Evolutionary conservation across 345 rosid genomes (phyloP), one percentile per base, ranked within the genome.

Genomic region (Gossypioides kirkii): DNA sequence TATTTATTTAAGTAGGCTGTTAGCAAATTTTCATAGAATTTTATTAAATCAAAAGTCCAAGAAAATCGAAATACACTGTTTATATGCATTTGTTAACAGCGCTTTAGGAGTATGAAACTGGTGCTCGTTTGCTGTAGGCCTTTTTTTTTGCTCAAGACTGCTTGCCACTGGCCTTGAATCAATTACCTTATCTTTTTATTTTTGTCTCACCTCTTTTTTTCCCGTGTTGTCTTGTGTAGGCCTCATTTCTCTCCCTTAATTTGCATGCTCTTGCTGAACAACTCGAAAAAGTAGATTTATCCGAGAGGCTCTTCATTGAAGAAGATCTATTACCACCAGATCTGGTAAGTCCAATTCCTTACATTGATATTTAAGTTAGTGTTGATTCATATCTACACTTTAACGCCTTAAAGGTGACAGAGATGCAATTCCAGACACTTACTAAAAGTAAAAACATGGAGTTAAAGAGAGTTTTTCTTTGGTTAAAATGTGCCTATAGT

Each of bases 221-320:
- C 49, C 2, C 7, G 5, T 41, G 7, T 18, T 71, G 61, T 47
- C 53, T 32, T 60, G 2, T 79, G 53, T 66, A 94, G 97, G 87
- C 82, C 13, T 81, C 87, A 18, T 84, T 86, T 77, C 85, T 92
- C 69, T 90, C 95, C 45, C 81, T 92, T 74, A 81, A 92, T 85
- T 74, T 92, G 78, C 80, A 82, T 69, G 85, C 88, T 69, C 87
- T 92, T 50, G 91, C 87, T 0, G 86, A 89, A 68, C 86, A 85
- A 71, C 80, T 94, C 4, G 91, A 79, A 52, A 87, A 85, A 70
- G 89, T 88, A 47, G 90, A 90, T 42, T 68, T 90, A 75, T 85
- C 90, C 4, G 69, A 84, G 75, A 80, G 91, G 77, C 93, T 92
- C 49, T 92, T 84, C 83, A 84, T 94, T 56, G 97, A 90, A 65